These are phyloP conservation scores for Adiantum capillusveneris DNA, from an alignment of 75 land plant genomes.

Conservation along the genomic window DNA sequence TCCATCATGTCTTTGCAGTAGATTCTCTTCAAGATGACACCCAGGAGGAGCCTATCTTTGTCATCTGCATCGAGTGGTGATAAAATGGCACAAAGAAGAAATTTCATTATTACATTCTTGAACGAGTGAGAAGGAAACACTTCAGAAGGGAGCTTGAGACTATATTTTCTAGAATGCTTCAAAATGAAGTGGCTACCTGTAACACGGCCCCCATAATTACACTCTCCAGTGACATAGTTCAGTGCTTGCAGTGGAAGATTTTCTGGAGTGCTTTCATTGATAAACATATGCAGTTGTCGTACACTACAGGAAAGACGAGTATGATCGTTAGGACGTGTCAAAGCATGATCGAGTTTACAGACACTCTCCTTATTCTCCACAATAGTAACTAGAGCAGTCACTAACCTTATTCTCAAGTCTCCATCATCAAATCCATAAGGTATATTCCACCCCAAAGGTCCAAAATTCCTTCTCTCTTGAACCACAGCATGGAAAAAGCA, in stretches of 20 bases:
- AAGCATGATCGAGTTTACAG: neutral
- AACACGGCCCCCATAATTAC: slow-evolving; percentile 40
- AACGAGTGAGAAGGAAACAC: too few relatives aligned
- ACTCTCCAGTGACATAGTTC: slow-evolving; percentile 38
- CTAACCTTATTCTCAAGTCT: slow-evolving; percentile 32
- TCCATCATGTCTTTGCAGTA: slow-evolving; percentile 27
- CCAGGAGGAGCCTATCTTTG: slow-evolving; percentile 26
- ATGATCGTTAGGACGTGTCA: neutral
- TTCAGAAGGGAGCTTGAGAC: too few relatives aligned
- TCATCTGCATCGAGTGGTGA: slow-evolving; percentile 30
- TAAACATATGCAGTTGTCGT: slow-evolving; percentile 40
- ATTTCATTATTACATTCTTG: too few relatives aligned
- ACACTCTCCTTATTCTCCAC: neutral
- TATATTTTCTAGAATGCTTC: neutral
- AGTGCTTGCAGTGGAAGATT: slow-evolving; percentile 34
- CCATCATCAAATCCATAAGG: slow-evolving; percentile 49
- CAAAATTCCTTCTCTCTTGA: slow-evolving; percentile 34
- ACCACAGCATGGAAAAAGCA: slow-evolving; percentile 39
- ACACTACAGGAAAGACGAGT: slow-evolving; percentile 14
- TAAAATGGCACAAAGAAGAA: too few relatives aligned
- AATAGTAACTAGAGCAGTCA: too few relatives aligned
- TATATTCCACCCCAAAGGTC: slow-evolving; percentile 44
- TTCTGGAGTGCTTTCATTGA: slow-evolving; percentile 24
- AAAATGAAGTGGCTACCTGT: slow-evolving; percentile 20
- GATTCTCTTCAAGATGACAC: slow-evolving; percentile 19